Evolutionary conservation across 106 monocot genomes (phyloP), one percentile per base, ranked within the genome.

Genomic region (Dioscorea dumetorum): DNA sequence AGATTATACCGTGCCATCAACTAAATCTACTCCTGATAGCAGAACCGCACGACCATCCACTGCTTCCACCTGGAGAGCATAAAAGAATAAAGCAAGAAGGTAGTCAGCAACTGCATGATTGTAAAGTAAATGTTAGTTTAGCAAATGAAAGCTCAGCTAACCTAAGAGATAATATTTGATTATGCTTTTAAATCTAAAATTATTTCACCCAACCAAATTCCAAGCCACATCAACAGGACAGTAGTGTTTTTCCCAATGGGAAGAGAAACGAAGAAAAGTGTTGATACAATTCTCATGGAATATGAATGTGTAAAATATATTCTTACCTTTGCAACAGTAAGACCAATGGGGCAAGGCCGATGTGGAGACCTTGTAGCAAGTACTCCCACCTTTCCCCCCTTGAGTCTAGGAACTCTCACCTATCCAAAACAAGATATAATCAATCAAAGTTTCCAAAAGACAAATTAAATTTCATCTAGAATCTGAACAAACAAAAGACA

Each of bases 331-430:
- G 97, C 97, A 76, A 92, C 92, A 62, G 86, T 84, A 35, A 97
- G 89, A 71, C 97, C 97, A 74, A 97, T 86, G 22, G 97, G 97
- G 81, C 92, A 87, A 63, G 97, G 97, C 22, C 97, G 68, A 73
- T 97, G 97, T 33, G 97, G 97, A 19, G 92, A 97, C 76, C 97
- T 86, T 62, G 97, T 97, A 41, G 97, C 88, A 67, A 97, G 76
- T 28, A 97, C 92, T 49, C 97, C 97, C 82, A 87, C 83, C 79
- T 90, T 97, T 14, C 82, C 80, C 64, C 97, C 97, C 76, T 87
- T 75, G 50, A 97, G 75, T 71, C 89, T 92, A 41, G 97, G 97
- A 31, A 97, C 97, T 79, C 92, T 92, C 49, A 97, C 97, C 97
- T 97, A 70, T 49, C 15, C 17, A 71, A 51, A 13, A 33, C 24